Conservation (phyloP, 495 filamentous ascomycete genomes). For the Rhypophila decipiens region DNA sequence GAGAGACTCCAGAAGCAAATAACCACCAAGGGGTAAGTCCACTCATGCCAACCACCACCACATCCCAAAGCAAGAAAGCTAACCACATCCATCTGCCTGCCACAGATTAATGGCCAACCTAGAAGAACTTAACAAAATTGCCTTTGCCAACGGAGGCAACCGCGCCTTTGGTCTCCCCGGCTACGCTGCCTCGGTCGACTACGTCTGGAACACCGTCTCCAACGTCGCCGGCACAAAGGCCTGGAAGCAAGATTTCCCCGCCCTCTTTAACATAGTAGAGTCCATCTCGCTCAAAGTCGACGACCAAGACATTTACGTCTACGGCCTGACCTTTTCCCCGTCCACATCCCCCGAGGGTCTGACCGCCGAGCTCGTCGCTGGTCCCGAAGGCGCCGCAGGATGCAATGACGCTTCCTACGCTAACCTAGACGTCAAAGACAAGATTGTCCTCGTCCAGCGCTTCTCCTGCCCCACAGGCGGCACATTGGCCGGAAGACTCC, state of each 20-base stretch:
- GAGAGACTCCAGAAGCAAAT: too few species aligned
- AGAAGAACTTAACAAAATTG: slow-evolving; percentile 32
- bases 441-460: slow-evolving; percentile 39
- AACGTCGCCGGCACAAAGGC: slow-evolving; percentile 19
- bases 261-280: slow-evolving; percentile 30
- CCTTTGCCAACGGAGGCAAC: slow-evolving; percentile 35
- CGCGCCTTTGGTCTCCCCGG: slow-evolving; percentile 43
- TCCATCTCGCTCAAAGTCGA: slow-evolving; percentile 32
- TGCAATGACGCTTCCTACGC: slow-evolving; percentile 32
- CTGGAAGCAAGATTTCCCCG: slow-evolving; percentile 37
- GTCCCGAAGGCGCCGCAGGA: slow-evolving; percentile 27
- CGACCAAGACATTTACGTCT: slow-evolving; percentile 28
- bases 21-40: too few species aligned
- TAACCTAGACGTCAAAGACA: slow-evolving; percentile 32
- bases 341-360: slow-evolving; percentile 34
- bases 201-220: slow-evolving; percentile 25
- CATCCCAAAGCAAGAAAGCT: too few species aligned
- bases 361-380: slow-evolving; percentile 32
- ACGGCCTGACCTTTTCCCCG: slow-evolving; percentile 34
- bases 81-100: too few species aligned
- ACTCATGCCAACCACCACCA: too few species aligned
- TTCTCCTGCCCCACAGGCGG: slow-evolving; percentile 31
- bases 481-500: slow-evolving; percentile 35
- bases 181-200: slow-evolving; percentile 40
- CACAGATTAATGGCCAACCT: slow-evolving; percentile 12